Conservation (phyloP, 2,329 filamentous ascomycete genomes). For the Sporothrix brasiliensis region DNA sequence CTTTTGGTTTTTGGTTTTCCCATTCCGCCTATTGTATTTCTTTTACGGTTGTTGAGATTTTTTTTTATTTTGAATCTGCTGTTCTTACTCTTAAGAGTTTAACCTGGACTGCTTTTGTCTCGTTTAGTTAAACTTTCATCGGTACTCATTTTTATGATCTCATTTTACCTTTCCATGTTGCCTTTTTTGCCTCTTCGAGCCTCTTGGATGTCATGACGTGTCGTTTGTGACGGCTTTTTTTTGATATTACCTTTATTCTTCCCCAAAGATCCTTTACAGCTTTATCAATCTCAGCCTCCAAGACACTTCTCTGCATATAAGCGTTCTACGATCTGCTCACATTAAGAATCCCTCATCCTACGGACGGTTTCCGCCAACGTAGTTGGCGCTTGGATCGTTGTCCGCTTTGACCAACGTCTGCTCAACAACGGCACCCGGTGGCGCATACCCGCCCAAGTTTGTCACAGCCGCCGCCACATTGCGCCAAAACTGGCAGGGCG, state of each 20-base stretch:
- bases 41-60: not conserved
- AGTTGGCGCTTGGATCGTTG: slow-evolving; percentile 34
- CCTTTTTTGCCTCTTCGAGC: not conserved
- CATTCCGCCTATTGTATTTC: not conserved
- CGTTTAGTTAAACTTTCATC: not conserved
- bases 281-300: not conserved
- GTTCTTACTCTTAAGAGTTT: not conserved
- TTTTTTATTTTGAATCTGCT: not conserved
- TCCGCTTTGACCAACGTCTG: slow-evolving; percentile 33
- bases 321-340: no score
- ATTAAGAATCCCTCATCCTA: not conserved
- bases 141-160: not conserved
- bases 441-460: slow-evolving; percentile 42
- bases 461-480: slow-evolving; percentile 40
- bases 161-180: not conserved
- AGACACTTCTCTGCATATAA: not conserved
- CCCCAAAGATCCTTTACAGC: not conserved
- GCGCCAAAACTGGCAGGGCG: slow-evolving; percentile 45
- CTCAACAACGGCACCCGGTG: slow-evolving; percentile 37
- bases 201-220: not conserved
- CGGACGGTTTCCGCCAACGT: slow-evolving; percentile 33
- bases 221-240: not conserved
- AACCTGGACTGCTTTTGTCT: slow-evolving; percentile 6
- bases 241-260: slow-evolving; percentile 3
- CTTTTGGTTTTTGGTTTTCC: not conserved